These are phyloP conservation scores for Cyclotella baltica DNA, from an alignment of 108 stramenopile species.

Conservation along the genomic window DNA sequence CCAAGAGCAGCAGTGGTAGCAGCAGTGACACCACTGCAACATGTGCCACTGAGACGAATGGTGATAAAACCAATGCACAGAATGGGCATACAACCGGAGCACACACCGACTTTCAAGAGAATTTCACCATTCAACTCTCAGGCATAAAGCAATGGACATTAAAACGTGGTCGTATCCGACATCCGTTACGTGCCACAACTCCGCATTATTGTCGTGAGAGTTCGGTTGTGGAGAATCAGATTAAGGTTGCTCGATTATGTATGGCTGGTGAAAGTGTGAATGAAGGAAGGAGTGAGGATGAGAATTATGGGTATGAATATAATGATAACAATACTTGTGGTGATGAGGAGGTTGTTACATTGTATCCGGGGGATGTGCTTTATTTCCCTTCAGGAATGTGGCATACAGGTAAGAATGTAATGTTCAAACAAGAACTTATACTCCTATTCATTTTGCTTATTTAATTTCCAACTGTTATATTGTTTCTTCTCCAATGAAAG, in stretches of 20 bases:
- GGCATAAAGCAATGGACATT: constrained; percentile 89
- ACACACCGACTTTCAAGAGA: constrained; percentile 96
- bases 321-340: constrained; percentile 66
- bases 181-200: constrained; percentile 86
- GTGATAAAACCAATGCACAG: neutral
- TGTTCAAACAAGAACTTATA: too few relatives aligned
- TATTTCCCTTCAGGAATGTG: constrained; percentile 94
- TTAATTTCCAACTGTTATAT: too few relatives aligned
- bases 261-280: neutral
- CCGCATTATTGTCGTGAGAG: constrained; percentile 82
- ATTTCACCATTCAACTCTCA: constrained; percentile 91
- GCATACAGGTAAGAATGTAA: too few relatives aligned
- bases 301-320: constrained; percentile 60
- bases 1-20: too few relatives aligned
- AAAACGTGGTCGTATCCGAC: constrained; percentile 62
- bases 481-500: too few relatives aligned
- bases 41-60: too few relatives aligned
- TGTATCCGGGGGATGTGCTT: constrained; percentile 88
- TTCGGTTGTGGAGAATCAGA: constrained; percentile 84
- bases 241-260: constrained; percentile 76
- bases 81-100: constrained; percentile 71
- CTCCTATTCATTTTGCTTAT: too few relatives aligned
- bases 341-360: constrained; percentile 47
- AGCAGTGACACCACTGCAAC: too few relatives aligned
- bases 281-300: neutral